Conservation (phyloP, 805 yeast species). For the Hanseniaspora clermontiae region DNA sequence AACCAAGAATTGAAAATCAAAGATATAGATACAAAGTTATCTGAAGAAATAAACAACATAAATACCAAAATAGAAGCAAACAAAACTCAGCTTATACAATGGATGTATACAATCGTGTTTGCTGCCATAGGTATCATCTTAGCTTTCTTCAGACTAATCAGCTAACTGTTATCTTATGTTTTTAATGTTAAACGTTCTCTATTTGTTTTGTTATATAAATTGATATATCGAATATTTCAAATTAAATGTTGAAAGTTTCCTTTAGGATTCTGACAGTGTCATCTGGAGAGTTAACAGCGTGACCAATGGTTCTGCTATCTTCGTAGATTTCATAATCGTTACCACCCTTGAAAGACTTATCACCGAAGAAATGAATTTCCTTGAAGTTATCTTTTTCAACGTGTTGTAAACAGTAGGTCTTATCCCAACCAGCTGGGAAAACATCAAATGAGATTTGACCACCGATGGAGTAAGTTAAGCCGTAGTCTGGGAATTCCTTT, state of each 20-base stretch:
- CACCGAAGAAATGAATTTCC: constrained; percentile 95
- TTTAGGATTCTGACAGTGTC: constrained; percentile 80
- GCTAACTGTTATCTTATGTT: constrained; percentile 26
- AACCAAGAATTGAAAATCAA: constrained; percentile 86
- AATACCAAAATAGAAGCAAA: constrained; percentile 91
- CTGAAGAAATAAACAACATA: constrained; percentile 89
- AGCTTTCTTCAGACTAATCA: constrained; percentile 76
- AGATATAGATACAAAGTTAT: constrained; percentile 88
- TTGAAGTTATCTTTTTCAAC: constrained; percentile 74
- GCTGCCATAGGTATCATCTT: constrained; percentile 92
- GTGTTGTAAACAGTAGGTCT: constrained; percentile 93
- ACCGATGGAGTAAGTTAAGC: constrained; percentile 92
- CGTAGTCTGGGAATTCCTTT: constrained; percentile 68
- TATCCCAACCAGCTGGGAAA: constrained; percentile 99
- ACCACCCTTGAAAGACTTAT: constrained; percentile 94
- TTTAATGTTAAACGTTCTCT: not conserved
- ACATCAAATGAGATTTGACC: constrained; percentile 99
- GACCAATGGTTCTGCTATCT: constrained; percentile 91
- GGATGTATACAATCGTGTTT: constrained; percentile 96
- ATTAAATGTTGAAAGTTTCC: constrained; percentile 47
- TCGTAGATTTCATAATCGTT: constrained; percentile 93
- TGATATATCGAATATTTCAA: not conserved
- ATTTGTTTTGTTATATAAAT: constrained; percentile 11
- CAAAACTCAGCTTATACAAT: constrained; percentile 92
- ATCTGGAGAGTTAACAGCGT: constrained; percentile 75